phyloP scores from a whole-genome alignment of 2,329 filamentous ascomycete species.

The Cercospora zeae-maydis region DNA sequence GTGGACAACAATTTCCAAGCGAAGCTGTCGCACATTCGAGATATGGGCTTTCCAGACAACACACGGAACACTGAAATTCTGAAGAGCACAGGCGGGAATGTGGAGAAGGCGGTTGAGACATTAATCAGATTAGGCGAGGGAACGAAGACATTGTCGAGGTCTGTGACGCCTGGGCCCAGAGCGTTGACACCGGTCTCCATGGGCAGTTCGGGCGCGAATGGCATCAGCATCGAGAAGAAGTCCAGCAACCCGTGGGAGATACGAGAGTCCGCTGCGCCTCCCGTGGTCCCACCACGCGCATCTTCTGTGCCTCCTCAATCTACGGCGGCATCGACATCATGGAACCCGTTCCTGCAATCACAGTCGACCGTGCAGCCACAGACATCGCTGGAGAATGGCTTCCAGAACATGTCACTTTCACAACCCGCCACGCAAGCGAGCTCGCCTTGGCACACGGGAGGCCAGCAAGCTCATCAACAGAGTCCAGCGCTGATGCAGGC shows the following conservation, averaged over 20 bases:
- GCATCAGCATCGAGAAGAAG: slow-evolving; percentile 43
- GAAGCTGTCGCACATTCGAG: slow-evolving; percentile 72
- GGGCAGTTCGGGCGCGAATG: slow-evolving; percentile 45
- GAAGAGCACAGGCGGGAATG: slow-evolving; percentile 75
- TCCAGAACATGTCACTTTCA: slow-evolving; percentile 70
- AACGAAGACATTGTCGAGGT: slow-evolving; percentile 40
- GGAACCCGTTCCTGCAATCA: slow-evolving; percentile 65
- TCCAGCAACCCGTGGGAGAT: slow-evolving; percentile 46
- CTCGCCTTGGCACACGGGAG: slow-evolving; percentile 9
- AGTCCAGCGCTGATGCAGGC: slow-evolving; percentile 24
- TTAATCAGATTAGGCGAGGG: slow-evolving; percentile 79
- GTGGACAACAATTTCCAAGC: slow-evolving; percentile 66
- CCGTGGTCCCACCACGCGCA: slow-evolving; percentile 29
- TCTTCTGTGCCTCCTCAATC: slow-evolving; percentile 34
- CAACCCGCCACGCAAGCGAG: slow-evolving; percentile 15
- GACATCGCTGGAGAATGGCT: slow-evolving; percentile 39
- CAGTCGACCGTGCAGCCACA: slow-evolving; percentile 26
- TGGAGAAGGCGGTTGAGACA: slow-evolving; percentile 82
- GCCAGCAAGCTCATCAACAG: slow-evolving; percentile 27
- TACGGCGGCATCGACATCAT: slow-evolving; percentile 43
- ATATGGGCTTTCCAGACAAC: slow-evolving; percentile 89
- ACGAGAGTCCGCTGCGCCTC: slow-evolving; percentile 36
- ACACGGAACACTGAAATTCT: slow-evolving; percentile 77
- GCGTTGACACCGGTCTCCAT: slow-evolving; percentile 43
- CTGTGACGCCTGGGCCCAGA: slow-evolving; percentile 32